Evolutionary conservation across 23 red algal species (phyloP), one percentile per base, ranked within the genome.

Genomic region (Gracilaria gracilis): DNA sequence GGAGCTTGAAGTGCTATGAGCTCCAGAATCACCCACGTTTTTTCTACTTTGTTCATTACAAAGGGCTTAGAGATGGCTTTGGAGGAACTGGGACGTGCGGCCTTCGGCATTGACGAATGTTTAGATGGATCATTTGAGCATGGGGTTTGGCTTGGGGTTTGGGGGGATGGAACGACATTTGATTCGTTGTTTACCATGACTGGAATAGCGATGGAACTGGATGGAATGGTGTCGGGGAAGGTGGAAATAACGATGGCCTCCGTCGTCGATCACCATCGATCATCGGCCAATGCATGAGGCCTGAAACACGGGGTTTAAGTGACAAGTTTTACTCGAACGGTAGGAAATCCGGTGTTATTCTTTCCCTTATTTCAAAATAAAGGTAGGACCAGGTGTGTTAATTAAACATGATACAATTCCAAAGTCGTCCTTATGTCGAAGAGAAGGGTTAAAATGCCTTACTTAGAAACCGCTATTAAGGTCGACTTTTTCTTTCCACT

Each of bases 11-110:
- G 36, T 23, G 44, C 55, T 0, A 55, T 42, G 9, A 89, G 61
- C 37, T 79, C 47, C 44, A 23, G 40, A 40, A 89, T 5, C 11
- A 80, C 13, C 71, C 75, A 89, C 35, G 0, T 29, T 31, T 89
- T 89, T 33, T 89, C 86, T 25, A 79, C 35, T 19, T 79, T 80
- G 75, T 89, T 89, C 34, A 61, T 49, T 15, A 79, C 71, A 66
- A 89, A 89, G 37, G n/a, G n/a, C n/a, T n/a, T n/a, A n/a, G n/a
- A n/a, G n/a, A n/a, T n/a, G n/a, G n/a, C n/a, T n/a, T n/a, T n/a
- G n/a, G n/a, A n/a, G n/a, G n/a, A n/a, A n/a, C n/a, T n/a, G n/a
- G 5, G 42, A 46, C 42, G 42, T 46, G 11, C 4, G 42, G 4
- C 42, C 11, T 46, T 46, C 42, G 42, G 11, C 42, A 11, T 7